Evolutionary conservation across 1,284 basidiomycete species (phyloP), one percentile per base, ranked within the genome.

Genomic region (Apiotrichum siamense): DNA sequence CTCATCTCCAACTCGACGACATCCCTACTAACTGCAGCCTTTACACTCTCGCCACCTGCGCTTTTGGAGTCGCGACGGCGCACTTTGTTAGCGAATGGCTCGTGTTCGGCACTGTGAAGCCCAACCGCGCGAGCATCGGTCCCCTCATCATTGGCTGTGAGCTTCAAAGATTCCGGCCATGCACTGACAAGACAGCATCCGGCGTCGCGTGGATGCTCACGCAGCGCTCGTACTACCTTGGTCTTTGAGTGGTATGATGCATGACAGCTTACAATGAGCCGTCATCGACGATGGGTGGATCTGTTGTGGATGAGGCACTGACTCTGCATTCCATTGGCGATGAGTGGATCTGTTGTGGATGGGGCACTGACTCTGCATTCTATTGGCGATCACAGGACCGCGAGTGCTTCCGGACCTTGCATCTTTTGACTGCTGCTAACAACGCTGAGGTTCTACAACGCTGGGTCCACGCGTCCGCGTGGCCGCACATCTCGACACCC

Each of bases 1-100:
- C n/a, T n/a, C n/a, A n/a, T n/a, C n/a, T n/a, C n/a, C n/a, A n/a
- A n/a, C n/a, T n/a, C n/a, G n/a, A n/a, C n/a, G n/a, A n/a, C n/a
- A n/a, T n/a, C n/a, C 27, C 18, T n/a, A 23, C 47, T 45, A n/a
- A 48, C 46, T 32, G 27, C 61, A 94, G 91, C n/a, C 74, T 90
- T 23, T 98, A 97, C 75, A 84, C 94, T 70, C 83, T 97, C 72
- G 81, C 88, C 17, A 76, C 94, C 57, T 79, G 86, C 67, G 86
- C 88, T 31, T 97, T 93, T 75, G 81, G 88, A 55, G 83, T 97
- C 62, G 93, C 91, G 0, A 86, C 93, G 59, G 81, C 78, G 12
- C 94, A 98, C 77, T 97, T 96, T 69, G 78, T 80, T 29, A 85
- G 87, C 24, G 94, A 98, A 75, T 72, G 88, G 50, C 73, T 92